Conservation (phyloP, 140 eudicot genomes). For the Bidens hawaiensis region DNA sequence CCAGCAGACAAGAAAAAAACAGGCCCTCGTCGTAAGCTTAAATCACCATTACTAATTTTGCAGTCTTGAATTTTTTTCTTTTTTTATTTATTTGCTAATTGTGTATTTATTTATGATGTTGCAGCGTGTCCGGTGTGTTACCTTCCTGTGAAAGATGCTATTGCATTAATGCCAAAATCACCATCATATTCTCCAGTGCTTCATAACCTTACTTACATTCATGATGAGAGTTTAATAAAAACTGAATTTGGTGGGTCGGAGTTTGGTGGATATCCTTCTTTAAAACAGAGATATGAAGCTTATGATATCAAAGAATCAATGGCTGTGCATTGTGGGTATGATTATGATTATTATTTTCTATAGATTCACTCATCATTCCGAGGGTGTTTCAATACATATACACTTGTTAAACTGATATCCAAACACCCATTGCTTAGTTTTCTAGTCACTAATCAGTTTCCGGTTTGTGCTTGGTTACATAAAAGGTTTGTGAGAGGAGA, state of each 20-base stretch:
- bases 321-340: slow-evolving; percentile 91
- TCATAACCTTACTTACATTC: slow-evolving; percentile 52
- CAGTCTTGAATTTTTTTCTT: too few species aligned
- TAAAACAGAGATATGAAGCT: slow-evolving; percentile 68
- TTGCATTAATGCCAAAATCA: slow-evolving; percentile 65
- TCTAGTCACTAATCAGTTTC: background rate
- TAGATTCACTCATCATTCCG: background rate
- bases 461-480: background rate
- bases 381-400: slow-evolving; percentile 1
- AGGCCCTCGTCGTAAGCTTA: slow-evolving; percentile 86
- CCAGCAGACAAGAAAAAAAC: slow-evolving; percentile 88
- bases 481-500: slow-evolving; percentile 76
- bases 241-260: slow-evolving; percentile 95
- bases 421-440: slow-evolving; percentile 1
- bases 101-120: slow-evolving; percentile 2
- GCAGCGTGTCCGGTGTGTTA: slow-evolving; percentile 97
- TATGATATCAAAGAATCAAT: slow-evolving; percentile 74
- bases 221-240: slow-evolving; percentile 59
- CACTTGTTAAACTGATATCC: background rate
- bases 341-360: background rate
- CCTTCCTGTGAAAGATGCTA: slow-evolving; percentile 74
- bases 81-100: background rate
- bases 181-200: slow-evolving; percentile 80
- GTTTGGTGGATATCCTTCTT: slow-evolving; percentile 86
- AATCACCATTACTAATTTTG: background rate